Base-by-base conservation (phyloP, 345 rosid genomes). In the Leavenworthia alabamica region DNA sequence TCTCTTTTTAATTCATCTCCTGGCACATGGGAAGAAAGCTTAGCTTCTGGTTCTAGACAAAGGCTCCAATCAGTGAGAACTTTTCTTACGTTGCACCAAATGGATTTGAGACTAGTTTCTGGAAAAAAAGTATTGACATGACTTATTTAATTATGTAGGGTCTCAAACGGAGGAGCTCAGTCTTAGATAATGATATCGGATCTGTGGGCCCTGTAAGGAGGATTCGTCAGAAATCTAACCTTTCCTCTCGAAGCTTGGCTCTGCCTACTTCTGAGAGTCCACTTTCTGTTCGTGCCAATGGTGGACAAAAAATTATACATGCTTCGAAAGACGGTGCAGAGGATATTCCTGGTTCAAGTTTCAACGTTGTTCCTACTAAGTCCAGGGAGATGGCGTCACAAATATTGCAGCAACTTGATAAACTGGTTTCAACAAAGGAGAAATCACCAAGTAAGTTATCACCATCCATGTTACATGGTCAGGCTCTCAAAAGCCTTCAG, bases 131-230 rank as follows among this genome's bases (percentile, higher is more conserved):
- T 51, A 32, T 20, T 45, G 28, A 52, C 47, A 20, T 43, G 42
- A 33, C 54, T 50, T 41, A 15, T 11, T 44, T 66, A 39, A 16
- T 37, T 66, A 58, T 72, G 75, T 77, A 94, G 99, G 75, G 75
- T 67, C 73, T 81, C 45, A 90, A 94, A 67, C 81, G 93, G 46
- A 73, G 92, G 77, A 85, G 84, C 73, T 82, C 92, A 20, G 85
- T 80, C 33, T 75, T 94, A 26, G 93, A 94, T 51, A 79, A 69
- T 82, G 95, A 79, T 73, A 76, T 86, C 5, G 87, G 90, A 41
- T 79, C 90, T 64, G 75, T 77, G 60, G 96, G 95, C 42, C 89
- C 97, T 63, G 79, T 90, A 61, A 90, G 97, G 26, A 85, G 97
- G 72, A 86, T 86, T 65, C 90, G 97, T 29, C 96, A 89, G 66